These are phyloP conservation scores for Rhodamnia argentea DNA, from an alignment of 345 rosid genomes.

Conservation along the genomic window DNA sequence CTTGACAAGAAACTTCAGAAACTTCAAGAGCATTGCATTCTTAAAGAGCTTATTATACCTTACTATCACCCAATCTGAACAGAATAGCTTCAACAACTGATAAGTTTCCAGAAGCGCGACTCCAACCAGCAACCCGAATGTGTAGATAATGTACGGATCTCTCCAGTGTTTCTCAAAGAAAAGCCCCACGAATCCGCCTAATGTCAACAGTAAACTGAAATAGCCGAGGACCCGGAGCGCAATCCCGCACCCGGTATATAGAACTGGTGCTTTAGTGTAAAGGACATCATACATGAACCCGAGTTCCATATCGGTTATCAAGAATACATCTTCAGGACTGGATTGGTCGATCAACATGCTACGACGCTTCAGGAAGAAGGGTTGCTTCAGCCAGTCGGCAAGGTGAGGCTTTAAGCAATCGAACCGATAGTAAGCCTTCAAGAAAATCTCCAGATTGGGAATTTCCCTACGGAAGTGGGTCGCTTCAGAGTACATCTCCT, in stretches of 20 bases:
- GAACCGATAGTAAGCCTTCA: slow-evolving; percentile 5
- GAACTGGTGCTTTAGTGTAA: slow-evolving; percentile 4
- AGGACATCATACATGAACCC: slow-evolving; percentile 9
- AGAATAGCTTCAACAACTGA: not conserved
- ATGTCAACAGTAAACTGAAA: not conserved
- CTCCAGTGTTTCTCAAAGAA: not conserved
- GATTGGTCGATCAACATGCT: not conserved
- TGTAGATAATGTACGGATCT: not conserved
- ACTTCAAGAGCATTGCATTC: not conserved
- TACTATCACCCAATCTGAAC: not conserved
- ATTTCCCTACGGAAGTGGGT: accelerated
- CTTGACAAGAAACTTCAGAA: not conserved
- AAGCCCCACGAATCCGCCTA: not conserved
- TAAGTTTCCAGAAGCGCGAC: not conserved
- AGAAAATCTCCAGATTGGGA: not conserved
- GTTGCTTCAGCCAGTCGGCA: not conserved
- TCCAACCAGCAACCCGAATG: not conserved
- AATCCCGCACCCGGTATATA: not conserved
- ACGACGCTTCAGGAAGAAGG: not conserved
- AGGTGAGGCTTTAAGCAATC: slow-evolving; percentile 2
- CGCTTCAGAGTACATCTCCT: not conserved
- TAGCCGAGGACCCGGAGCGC: not conserved
- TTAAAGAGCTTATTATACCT: not conserved
- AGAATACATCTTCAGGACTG: not conserved
- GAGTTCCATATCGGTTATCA: slow-evolving; percentile 3